Base-by-base conservation (phyloP, 192 early-diverging fungal species). In the Gamsiella multidivaricata region DNA sequence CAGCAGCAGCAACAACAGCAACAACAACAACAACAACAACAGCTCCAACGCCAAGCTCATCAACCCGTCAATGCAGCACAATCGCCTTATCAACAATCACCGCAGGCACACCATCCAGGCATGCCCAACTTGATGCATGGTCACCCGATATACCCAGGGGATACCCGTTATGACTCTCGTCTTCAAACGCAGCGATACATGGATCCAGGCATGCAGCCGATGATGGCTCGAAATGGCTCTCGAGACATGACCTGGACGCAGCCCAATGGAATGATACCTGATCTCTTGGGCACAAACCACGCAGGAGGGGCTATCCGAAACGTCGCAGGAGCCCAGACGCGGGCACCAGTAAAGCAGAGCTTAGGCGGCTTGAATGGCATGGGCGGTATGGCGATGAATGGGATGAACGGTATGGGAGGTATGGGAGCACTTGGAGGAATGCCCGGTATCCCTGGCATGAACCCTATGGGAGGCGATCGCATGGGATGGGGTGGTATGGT, bases 61-160 rank as follows among this genome's bases (percentile, higher is more conserved):
- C 69, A 54, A 18, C 45, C 59, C 7, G 26, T 51, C 32, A 63
- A 63, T 37, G 25, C 59, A 14, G 32, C 70, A 5, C 70, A 63
- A n/a, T 59, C 70, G 8, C 60, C 70, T n/a, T 73, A 73, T 26
- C 70, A 73, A 36, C 61, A 47, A 32, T 46, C 62, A 36, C 55
- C 70, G 50, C 70, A 73, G 54, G 62, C 70, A 23, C 61, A 72
- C 23, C 70, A 73, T 49, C 55, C 70, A 7, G 61, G 61, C 49
- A 73, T 73, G 61, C 17, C 42, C 23, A 55, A 54, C 47, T 28
- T 73, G 70, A 65, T 65, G 70, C 61, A 64, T 23, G 61, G 61
- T 43, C 69, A 71, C 33, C 36, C 60, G 60, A 57, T 71, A 63
- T 71, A 71, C 69, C 69, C 69, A 46, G 60, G 61, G 36, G 69